phyloP scores from a whole-genome alignment of 495 filamentous ascomycete genomes.

The Xylaria castorea region DNA sequence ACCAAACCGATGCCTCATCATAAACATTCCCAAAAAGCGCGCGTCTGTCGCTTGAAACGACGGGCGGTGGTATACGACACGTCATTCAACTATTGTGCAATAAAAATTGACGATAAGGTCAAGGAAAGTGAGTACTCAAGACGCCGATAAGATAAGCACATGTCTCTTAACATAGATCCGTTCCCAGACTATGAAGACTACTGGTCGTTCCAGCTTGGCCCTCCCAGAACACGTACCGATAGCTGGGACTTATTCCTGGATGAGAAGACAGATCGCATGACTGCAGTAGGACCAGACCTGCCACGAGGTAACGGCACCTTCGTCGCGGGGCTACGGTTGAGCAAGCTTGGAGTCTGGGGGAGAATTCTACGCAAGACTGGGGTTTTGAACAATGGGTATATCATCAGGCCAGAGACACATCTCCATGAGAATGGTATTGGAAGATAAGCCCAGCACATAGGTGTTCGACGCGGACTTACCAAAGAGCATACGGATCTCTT shows the following conservation, averaged over 20 bases:
- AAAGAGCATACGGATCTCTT: background rate
- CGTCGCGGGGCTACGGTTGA: background rate
- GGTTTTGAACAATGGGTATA: conserved; percentile 1
- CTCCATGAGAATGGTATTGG: background rate
- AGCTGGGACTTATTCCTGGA: conserved; percentile 14
- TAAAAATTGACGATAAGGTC: conserved; percentile 1
- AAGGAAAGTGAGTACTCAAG: background rate
- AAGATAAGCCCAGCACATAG: background rate
- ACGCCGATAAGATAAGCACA: background rate
- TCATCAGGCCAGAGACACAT: background rate
- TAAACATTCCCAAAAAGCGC: background rate
- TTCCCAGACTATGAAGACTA: conserved; percentile 1
- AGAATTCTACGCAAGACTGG: conserved; percentile 7
- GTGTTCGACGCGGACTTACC: background rate
- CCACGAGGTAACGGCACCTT: background rate
- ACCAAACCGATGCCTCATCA: background rate
- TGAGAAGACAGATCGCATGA: background rate
- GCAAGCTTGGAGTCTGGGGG: conserved; percentile 1
- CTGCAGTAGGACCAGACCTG: background rate
- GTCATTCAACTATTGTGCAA: background rate
- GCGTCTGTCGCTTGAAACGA: conserved; percentile 1
- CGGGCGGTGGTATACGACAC: conserved; percentile 8
- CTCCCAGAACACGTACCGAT: conserved; percentile 1
- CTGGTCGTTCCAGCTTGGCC: conserved; percentile 15
- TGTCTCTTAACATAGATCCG: background rate